A percentile compares a stretch with the other conserved stretches of the same genome.
phyloP scores from a whole-genome alignment of 1,284 basidiomycete species.

The Microbotryomycetes sp. region DNA sequence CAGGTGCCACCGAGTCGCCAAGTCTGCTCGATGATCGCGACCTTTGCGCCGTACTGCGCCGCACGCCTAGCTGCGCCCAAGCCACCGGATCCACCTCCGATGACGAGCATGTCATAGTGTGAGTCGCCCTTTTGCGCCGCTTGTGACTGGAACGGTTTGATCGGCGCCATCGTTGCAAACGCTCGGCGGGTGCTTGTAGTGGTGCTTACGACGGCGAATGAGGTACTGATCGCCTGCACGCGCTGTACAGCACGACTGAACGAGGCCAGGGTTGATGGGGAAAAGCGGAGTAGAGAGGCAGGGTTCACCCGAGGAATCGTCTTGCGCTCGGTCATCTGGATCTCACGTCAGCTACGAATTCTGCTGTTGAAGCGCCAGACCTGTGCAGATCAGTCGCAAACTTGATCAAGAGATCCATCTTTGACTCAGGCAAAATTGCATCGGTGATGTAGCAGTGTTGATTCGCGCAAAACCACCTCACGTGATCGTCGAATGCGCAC shows the following conservation, averaged over 20 bases:
- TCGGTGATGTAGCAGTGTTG: no score
- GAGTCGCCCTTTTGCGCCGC: constrained; percentile 56
- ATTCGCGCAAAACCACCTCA: no score
- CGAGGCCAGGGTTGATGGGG: neutral
- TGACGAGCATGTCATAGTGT: constrained; percentile 60
- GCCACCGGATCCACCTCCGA: constrained; percentile 78
- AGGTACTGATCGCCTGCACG: neutral
- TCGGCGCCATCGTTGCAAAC: constrained; percentile 29
- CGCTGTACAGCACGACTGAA: neutral
- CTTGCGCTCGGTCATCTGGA: no score
- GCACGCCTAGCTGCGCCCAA: constrained; percentile 74
- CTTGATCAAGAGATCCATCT: no score
- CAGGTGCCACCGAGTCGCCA: constrained; percentile 86
- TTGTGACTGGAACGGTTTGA: constrained; percentile 20
- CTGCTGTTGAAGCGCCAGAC: no score
- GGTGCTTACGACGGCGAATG: neutral
- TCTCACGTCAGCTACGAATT: no score
- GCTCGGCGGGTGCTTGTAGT: neutral
- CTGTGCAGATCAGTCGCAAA: no score
- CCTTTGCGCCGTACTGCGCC: constrained; percentile 87
- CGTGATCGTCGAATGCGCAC: no score
- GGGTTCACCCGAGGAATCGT: no score
- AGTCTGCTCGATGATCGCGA: constrained; percentile 72
- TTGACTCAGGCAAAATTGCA: no score
- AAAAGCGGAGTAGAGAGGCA: neutral